phyloP scores from a whole-genome alignment of 2,329 filamentous ascomycete species.

The Aspergillus sp. region DNA sequence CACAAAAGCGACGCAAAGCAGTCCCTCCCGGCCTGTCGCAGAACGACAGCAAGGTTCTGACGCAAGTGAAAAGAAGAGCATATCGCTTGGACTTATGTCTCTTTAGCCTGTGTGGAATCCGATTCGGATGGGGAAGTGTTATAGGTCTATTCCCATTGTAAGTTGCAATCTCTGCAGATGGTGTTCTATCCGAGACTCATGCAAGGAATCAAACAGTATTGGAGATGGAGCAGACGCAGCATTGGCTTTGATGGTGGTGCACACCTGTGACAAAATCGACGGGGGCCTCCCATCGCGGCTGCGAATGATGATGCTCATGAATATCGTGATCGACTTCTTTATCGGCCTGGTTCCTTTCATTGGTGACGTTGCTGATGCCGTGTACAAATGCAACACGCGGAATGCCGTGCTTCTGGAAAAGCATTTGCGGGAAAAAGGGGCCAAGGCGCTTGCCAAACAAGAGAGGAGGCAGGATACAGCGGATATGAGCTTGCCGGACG shows the following conservation, averaged over 20 bases:
- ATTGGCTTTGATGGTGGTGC: slow-evolving; percentile 74
- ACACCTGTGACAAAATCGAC: slow-evolving; percentile 71
- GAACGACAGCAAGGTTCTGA: slow-evolving; percentile 80
- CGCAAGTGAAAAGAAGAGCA: slow-evolving; percentile 79
- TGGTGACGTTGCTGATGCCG: slow-evolving; percentile 50
- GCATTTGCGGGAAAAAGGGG: slow-evolving; percentile 45
- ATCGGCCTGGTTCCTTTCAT: slow-evolving; percentile 56
- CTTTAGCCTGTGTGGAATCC: slow-evolving; percentile 77
- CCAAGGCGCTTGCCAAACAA: slow-evolving; percentile 33
- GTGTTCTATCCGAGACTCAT: background rate
- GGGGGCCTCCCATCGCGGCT: slow-evolving; percentile 66
- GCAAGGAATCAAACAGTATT: slow-evolving; percentile 49
- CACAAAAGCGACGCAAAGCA: slow-evolving; percentile 82
- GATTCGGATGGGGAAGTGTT: slow-evolving; percentile 86
- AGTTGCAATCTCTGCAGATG: slow-evolving; percentile 44
- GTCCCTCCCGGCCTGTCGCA: slow-evolving; percentile 79
- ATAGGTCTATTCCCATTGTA: slow-evolving; percentile 82
- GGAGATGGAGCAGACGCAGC: slow-evolving; percentile 75
- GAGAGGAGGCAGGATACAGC: slow-evolving; percentile 26
- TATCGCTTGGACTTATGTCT: slow-evolving; percentile 83
- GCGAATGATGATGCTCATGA: slow-evolving; percentile 73
- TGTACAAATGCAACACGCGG: slow-evolving; percentile 52
- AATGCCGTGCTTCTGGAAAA: slow-evolving; percentile 51
- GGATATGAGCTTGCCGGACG: slow-evolving; percentile 43
- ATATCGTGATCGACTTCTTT: slow-evolving; percentile 60